Evolutionary conservation across 176 grass and related monocot genomes (phyloP).

Genomic region (Cymbopogon citratus): DNA sequence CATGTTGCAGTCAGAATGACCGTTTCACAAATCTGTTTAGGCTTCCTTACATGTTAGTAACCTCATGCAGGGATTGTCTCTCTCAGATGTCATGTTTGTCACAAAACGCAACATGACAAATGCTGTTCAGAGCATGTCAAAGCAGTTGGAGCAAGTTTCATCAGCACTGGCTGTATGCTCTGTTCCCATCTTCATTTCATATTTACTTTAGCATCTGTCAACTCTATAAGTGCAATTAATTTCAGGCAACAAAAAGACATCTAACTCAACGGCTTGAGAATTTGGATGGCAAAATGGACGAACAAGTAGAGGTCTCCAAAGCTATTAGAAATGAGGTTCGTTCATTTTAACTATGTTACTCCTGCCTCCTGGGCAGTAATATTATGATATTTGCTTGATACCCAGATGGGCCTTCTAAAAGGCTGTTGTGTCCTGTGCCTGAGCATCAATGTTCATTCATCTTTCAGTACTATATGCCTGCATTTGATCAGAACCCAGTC

Average conservation of each 20-base stretch:
- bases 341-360: conserved; percentile 19
- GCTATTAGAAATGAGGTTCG: conserved; percentile 75
- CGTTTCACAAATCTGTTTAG: neutral
- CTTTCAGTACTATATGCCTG: neutral
- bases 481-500: neutral
- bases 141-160: conserved; percentile 93
- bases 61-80: conserved; percentile 68
- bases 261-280: conserved; percentile 80
- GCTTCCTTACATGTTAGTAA: conserved; percentile 35
- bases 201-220: neutral
- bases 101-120: conserved; percentile 86
- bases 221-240: conserved; percentile 19
- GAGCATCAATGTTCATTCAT: neutral
- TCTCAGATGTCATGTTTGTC: conserved; percentile 95
- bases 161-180: conserved; percentile 67
- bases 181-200: conserved; percentile 15
- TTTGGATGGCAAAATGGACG: conserved; percentile 91
- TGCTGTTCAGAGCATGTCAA: conserved; percentile 82
- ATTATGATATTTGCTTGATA: neutral
- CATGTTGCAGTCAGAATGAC: neutral
- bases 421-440: neutral
- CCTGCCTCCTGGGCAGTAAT: neutral
- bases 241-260: conserved; percentile 84
- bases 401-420: neutral
- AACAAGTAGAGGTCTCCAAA: conserved; percentile 83